phyloP scores from a whole-genome alignment of 2,329 filamentous ascomycete species.

The Daldinia sp. region DNA sequence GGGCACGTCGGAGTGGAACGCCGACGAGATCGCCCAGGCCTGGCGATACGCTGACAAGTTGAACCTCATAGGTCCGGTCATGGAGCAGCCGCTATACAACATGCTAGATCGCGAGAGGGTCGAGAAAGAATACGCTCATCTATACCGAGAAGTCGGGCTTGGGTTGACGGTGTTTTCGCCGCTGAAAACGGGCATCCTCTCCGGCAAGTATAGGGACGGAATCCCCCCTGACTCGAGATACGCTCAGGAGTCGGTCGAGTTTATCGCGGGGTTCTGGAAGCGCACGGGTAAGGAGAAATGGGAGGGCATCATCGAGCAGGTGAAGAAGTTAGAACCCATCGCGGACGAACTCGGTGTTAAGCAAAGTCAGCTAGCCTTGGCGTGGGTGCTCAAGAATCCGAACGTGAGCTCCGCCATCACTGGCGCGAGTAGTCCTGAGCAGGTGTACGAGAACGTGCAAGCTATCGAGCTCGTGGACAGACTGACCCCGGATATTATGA shows the following conservation, averaged over 20 bases:
- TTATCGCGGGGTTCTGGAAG: slow-evolving; percentile 66
- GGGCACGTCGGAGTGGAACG: slow-evolving; percentile 77
- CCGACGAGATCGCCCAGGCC: slow-evolving; percentile 73
- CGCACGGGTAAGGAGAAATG: slow-evolving; percentile 64
- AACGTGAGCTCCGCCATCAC: slow-evolving; percentile 72
- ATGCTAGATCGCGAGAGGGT: slow-evolving; percentile 71
- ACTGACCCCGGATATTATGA: slow-evolving; percentile 69
- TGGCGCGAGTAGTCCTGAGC: slow-evolving; percentile 68
- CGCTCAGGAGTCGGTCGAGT: slow-evolving; percentile 66
- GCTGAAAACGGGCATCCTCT: slow-evolving; percentile 70
- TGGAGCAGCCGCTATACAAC: slow-evolving; percentile 77
- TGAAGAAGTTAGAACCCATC: slow-evolving; percentile 70
- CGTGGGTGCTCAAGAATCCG: slow-evolving; percentile 72
- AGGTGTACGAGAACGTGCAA: slow-evolving; percentile 70
- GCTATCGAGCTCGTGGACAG: slow-evolving; percentile 66
- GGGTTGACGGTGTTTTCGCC: slow-evolving; percentile 74
- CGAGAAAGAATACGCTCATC: slow-evolving; percentile 71
- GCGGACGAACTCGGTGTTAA: slow-evolving; percentile 73
- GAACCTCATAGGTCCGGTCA: slow-evolving; percentile 70
- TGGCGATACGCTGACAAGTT: slow-evolving; percentile 71
- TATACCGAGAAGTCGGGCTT: slow-evolving; percentile 70
- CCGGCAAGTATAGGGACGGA: slow-evolving; percentile 75
- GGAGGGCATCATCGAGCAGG: slow-evolving; percentile 68
- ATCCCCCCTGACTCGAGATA: slow-evolving; percentile 56
- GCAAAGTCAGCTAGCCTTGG: slow-evolving; percentile 67